Base-by-base conservation (phyloP, 208 protist genomes). In the Crithidia brevicula region DNA sequence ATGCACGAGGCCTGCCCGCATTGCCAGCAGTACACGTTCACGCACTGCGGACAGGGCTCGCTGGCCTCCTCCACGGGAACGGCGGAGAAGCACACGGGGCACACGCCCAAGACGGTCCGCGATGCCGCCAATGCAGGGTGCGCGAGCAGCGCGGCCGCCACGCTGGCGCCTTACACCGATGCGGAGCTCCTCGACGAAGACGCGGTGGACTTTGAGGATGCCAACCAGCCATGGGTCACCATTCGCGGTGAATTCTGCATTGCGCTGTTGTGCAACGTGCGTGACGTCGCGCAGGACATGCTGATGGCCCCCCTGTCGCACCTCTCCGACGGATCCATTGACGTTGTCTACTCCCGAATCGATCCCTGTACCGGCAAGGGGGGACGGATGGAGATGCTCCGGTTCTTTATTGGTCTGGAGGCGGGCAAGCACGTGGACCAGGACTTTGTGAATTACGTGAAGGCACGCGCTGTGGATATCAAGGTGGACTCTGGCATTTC, bases 321-420 rank as follows among this genome's bases (percentile, higher is more conserved):
- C 58, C 50, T 94, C 62, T 83, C 73, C 36, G 91, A 96, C 63
- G 88, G 88, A 25, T 70, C 88, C 23, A 91, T 96, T 50, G 91
- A 96, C 64, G 23, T 94, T 25, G 80, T 91, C 38, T 96, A 83
- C 73, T 74, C 31, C 66, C 77, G 85, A 28, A 73, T 69, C 30
- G 72, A 85, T 36, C 75, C 56, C 3, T 67, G 38, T 27, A 78
- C 50, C 30, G 74, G 64, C 23, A 27, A 57, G 11, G 61, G 67
- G 0, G 79, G 86, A 7, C 85, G 91, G 2, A 69, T 74, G 56
- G 84, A 93, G 51, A 85, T 94, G 63, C 20, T 93, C 15, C 69
- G 88, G 47, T 87, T 96, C 58, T 84, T 96, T 40, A 82, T 65
- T 34, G 25, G 36, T 0, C 70, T 96, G 28, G 83, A 90, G 58